A percentile compares a stretch with the other conserved stretches of the same genome.
phyloP scores from a whole-genome alignment of 2,329 filamentous ascomycete genomes.

The Talaromyces verruculosus region DNA sequence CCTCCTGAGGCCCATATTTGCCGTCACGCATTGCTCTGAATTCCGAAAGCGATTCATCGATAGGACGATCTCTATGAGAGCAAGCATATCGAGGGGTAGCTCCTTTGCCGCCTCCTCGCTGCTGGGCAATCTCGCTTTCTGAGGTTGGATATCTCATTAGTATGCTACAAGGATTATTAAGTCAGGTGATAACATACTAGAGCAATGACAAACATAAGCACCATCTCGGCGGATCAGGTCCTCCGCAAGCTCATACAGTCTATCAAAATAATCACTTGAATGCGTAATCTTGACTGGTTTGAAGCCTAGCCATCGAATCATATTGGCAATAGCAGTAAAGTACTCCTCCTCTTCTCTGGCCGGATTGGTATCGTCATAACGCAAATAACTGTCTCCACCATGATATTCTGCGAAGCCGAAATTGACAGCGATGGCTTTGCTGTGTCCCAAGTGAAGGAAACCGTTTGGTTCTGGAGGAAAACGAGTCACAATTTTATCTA shows the following conservation, averaged over 20 bases:
- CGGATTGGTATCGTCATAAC: slow-evolving; percentile 95
- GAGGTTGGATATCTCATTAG: slow-evolving; percentile 65
- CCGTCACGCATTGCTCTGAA: neutral
- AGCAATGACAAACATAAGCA: slow-evolving; percentile 82
- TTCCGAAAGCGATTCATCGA: neutral
- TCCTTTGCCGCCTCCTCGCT: neutral
- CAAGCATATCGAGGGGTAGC: neutral
- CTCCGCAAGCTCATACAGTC: slow-evolving; percentile 84
- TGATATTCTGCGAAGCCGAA: slow-evolving; percentile 90
- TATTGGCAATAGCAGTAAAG: slow-evolving; percentile 84
- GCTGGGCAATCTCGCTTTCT: neutral
- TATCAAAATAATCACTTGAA: slow-evolving; percentile 86
- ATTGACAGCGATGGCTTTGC: slow-evolving; percentile 93
- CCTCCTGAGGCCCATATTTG: slow-evolving; percentile 55
- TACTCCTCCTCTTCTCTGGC: slow-evolving; percentile 89
- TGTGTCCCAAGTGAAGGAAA: slow-evolving; percentile 74
- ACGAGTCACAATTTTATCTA: slow-evolving; percentile 58
- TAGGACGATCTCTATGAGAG: neutral
- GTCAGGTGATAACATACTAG: slow-evolving; percentile 51
- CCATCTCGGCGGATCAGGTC: slow-evolving; percentile 70
- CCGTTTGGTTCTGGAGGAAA: slow-evolving; percentile 91
- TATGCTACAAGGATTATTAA: neutral
- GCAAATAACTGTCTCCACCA: slow-evolving; percentile 69
- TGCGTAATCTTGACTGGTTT: slow-evolving; percentile 77
- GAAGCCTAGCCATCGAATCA: slow-evolving; percentile 84